Evolutionary conservation across 2,329 filamentous ascomycete genomes (phyloP), one percentile per base, ranked within the genome.

Genomic region (Exophiala phaeomuriformis): DNA sequence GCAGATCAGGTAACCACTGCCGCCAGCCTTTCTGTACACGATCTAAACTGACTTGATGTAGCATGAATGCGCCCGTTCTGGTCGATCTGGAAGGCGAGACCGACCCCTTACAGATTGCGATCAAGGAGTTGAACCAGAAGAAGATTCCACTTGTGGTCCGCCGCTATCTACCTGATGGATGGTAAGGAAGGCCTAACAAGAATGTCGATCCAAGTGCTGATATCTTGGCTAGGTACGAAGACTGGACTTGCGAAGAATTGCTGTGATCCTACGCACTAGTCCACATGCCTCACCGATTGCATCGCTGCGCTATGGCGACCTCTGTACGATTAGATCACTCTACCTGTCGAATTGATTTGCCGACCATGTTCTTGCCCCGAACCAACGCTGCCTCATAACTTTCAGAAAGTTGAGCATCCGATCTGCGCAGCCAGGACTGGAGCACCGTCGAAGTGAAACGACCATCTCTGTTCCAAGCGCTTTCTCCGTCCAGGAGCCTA

Each of bases 181-280:
- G 82, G 88, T 94, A 78, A 77, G 88, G 81, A 32, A 33, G 41
- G 10, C 44, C 19, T 49, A 4, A 30, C 3, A 43, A 19, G 28
- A 7, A 9, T 28, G 7, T 33, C 12, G 28, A 5, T 19, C 36
- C 35, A 19, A 19, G 19, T 36, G 53, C 62, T 67, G 54, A 69
- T 47, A 35, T 8, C 2, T 43, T 19, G 8, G 49, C n/a, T 62
- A 91, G 87, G 75, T 97, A 97, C 72, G 93, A 98, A 79, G 93
- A 98, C 71, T 98, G 93, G 93, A 95, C 90, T 35, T 96, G 90
- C 73, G 93, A 97, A 74, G 93, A 98, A 73, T 78, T 97, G 61
- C 79, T 95, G 51, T 79, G 72, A 67, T 35, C 19, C 19, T 19
- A 19, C 19, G 19, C 19, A 19, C 19, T 19, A 19, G 19, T 19